Evolutionary conservation across 805 yeast genomes (phyloP).

Genomic region (Yamadazyma takamatsuzukensis): DNA sequence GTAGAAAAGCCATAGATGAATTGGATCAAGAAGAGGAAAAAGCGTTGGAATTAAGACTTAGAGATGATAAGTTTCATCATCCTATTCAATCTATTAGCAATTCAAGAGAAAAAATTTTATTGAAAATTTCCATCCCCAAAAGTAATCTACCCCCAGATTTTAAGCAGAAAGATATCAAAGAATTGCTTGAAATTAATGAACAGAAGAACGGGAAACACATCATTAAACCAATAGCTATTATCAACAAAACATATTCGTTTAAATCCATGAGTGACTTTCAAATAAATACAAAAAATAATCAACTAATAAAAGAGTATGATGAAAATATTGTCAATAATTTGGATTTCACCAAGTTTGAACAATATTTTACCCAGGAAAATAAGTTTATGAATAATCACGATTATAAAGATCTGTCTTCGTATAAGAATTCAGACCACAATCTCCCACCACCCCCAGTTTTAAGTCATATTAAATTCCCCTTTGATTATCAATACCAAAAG

Average conservation of each 20-base stretch:
- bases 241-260: slow-evolving; percentile 69
- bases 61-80: slow-evolving; percentile 49
- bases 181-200: slow-evolving; percentile 33
- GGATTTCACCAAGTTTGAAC: slow-evolving; percentile 20
- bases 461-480: slow-evolving; percentile 73
- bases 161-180: slow-evolving; percentile 37
- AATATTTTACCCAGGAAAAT: slow-evolving; percentile 21
- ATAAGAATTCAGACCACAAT: slow-evolving; percentile 44
- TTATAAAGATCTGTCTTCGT: slow-evolving; percentile 19
- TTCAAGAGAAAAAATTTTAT: slow-evolving; percentile 52
- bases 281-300: slow-evolving; percentile 55
- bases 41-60: slow-evolving; percentile 36
- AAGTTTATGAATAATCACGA: slow-evolving; percentile 25
- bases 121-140: slow-evolving; percentile 62
- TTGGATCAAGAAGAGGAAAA: slow-evolving; percentile 2
- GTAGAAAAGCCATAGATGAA: slow-evolving; percentile 16
- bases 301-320: slow-evolving; percentile 26
- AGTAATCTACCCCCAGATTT: slow-evolving; percentile 39
- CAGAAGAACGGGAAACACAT: slow-evolving; percentile 26
- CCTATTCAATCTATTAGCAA: slow-evolving; percentile 56
- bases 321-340: slow-evolving; percentile 21
- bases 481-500: slow-evolving; percentile 70
- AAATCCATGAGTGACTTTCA: slow-evolving; percentile 90
- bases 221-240: slow-evolving; percentile 61
- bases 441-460: slow-evolving; percentile 86